Evolutionary conservation across 2,329 filamentous ascomycete genomes (phyloP), one percentile per base, ranked within the genome.

Genomic region (Fusarium verticillioides): DNA sequence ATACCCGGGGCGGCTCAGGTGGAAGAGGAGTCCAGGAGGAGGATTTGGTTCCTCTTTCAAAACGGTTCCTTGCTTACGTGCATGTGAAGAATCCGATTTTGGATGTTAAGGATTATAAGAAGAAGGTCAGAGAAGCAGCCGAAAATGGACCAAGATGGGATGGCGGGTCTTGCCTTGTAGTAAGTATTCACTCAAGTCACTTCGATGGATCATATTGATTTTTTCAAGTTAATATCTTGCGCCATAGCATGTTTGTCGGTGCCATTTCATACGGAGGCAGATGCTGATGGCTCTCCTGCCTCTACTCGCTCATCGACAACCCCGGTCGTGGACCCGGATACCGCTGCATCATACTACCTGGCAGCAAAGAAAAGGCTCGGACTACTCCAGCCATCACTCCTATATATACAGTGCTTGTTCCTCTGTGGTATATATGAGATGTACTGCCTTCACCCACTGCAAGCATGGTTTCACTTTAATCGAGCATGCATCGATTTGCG

Each of bases 401-500:
- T 58, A 18, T 58, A 36, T 18, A 49, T 49, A 58, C 54, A 58
- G 8, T 58, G 54, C 9, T 7, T 36, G 3, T 58, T 58, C 5
- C 32, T 58, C 1, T 58, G 40, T 28, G 54, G 40, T 28, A 46
- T 58, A 2, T 58, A 58, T 3, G 54, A 58, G 18, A 58, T 58
- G 54, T 58, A 49, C 13, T 58, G 40, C 11, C 32, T 58, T 36
- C 54, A 15, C 9, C 54, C 54, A 36, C 54, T 37, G 0, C 32
- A 58, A 18, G 54, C 54, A 4, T 58, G 54, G 54, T 49, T 49
- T 8, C 54, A 58, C 23, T 58, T 58, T 10, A 58, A 58, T 16
- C 54, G 54, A 0, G 54, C 54, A 6, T 58, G 54, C 7, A 23
- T 49, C 13, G 54, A 58, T 36, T 16, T 58, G 4, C 54, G 54